Conservation (phyloP, 768 basidiomycete genomes). For the Flagelloscypha sp. region DNA sequence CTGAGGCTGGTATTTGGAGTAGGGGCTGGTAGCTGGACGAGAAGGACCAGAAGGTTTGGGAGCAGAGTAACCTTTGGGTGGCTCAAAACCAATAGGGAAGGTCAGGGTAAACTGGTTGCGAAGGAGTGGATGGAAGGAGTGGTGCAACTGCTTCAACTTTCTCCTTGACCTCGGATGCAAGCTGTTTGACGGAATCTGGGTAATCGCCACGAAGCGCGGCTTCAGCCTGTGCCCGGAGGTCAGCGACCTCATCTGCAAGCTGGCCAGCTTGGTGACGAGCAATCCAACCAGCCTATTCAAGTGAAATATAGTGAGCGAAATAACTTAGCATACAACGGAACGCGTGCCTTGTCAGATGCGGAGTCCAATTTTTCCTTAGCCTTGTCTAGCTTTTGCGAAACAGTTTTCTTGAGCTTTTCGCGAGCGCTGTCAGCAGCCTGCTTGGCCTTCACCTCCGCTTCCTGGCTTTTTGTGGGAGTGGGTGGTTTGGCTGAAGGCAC, state of each 20-base stretch:
- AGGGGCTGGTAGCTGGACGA: too few species aligned
- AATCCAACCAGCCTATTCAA: conserved; percentile 33
- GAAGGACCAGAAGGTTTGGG: too few species aligned
- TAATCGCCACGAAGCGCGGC: conserved; percentile 50
- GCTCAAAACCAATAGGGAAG: conserved; percentile 91
- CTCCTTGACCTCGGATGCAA: conserved; percentile 14
- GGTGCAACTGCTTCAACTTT: conserved; percentile 16
- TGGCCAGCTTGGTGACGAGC: conserved; percentile 37
- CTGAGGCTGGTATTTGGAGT: too few species aligned
- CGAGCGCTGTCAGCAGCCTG: too few species aligned
- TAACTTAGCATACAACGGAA: too few species aligned
- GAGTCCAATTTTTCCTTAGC: conserved; percentile 21
- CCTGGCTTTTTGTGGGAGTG: conserved; percentile 24
- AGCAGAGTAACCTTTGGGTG: conserved; percentile 78
- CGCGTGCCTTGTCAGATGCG: too few species aligned
- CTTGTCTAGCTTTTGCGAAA: conserved; percentile 35
- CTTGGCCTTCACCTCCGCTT: conserved; percentile 25
- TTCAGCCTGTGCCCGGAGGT: conserved; percentile 67
- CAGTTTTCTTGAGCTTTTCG: too few species aligned
- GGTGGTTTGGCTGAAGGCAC: too few species aligned
- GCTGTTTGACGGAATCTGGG: conserved; percentile 16
- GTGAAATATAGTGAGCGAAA: too few species aligned
- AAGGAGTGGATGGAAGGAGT: conserved; percentile 13
- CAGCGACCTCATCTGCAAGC: conserved; percentile 56
- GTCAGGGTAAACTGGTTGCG: conserved; percentile 23